These are phyloP conservation scores for Linnemannia hyalina DNA, from an alignment of 192 early-diverging fungal species.

Conservation along the genomic window DNA sequence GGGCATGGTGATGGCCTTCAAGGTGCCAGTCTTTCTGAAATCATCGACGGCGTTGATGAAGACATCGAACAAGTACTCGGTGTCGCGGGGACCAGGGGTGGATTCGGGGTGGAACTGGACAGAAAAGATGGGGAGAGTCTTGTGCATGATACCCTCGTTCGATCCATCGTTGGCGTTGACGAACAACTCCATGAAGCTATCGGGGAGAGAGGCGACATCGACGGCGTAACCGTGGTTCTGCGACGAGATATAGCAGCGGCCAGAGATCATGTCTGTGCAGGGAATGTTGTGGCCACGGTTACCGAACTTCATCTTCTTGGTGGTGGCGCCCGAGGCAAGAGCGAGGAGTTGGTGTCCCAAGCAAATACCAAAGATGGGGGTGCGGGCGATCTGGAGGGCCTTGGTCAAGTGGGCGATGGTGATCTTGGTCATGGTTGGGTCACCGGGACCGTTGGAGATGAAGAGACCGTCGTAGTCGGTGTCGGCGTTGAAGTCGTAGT, in stretches of 20 bases:
- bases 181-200: conserved; percentile 89
- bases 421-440: conserved; percentile 84
- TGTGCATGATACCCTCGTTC: conserved; percentile 98
- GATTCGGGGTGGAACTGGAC: conserved; percentile 99
- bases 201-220: conserved; percentile 80
- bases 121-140: conserved; percentile 91
- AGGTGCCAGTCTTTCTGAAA: conserved; percentile 74
- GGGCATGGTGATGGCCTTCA: conserved; percentile 83
- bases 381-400: conserved; percentile 76
- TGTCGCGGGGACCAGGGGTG: conserved; percentile 95
- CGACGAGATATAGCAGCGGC: conserved; percentile 98
- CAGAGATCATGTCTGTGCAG: conserved; percentile 94
- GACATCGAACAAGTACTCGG: conserved; percentile 96
- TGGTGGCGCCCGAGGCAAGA: conserved; percentile 92
- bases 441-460: conserved; percentile 97
- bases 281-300: conserved; percentile 99
- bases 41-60: conserved; percentile 86
- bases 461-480: conserved; percentile 90
- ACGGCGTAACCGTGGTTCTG: conserved; percentile 99
- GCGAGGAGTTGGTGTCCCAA: conserved; percentile 98
- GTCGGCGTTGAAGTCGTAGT: conserved; percentile 91
- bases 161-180: conserved; percentile 99
- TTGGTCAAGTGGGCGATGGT: conserved; percentile 84
- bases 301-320: conserved; percentile 98
- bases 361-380: conserved; percentile 99